Evolutionary conservation across 495 filamentous ascomycete genomes (phyloP).

Genomic region (Sordaria brevicollis): DNA sequence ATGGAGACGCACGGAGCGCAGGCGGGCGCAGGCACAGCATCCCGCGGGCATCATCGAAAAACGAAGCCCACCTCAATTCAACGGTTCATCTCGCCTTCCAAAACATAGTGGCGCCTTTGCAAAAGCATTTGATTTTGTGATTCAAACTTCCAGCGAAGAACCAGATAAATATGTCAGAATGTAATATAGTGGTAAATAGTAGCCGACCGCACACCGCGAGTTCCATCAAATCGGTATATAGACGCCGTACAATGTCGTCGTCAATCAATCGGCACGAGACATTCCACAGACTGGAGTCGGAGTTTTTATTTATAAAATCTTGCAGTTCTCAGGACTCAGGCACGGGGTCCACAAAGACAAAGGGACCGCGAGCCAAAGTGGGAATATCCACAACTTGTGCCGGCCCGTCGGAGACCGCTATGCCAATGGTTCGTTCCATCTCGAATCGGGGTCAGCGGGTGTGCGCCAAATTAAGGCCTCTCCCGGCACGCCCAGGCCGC

Average conservation of each 20-base stretch:
- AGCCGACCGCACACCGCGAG: not conserved
- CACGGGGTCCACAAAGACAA: not conserved
- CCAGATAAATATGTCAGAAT: too few relatives aligned
- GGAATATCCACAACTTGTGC: not conserved
- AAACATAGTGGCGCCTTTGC: not conserved
- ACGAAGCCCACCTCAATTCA: not conserved
- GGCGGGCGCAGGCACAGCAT: not conserved
- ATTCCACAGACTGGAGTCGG: not conserved
- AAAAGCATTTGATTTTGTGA: not conserved
- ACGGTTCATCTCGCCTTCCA: not conserved
- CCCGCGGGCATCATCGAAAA: too few relatives aligned
- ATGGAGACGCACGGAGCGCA: not conserved
- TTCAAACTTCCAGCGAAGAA: not conserved
- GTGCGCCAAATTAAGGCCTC: not conserved
- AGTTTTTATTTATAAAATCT: not conserved
- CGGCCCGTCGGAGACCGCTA: not conserved
- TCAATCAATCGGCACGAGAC: not conserved
- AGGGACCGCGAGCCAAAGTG: not conserved
- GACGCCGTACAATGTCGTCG: not conserved
- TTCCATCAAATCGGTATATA: not conserved
- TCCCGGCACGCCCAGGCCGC: not conserved
- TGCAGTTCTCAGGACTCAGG: not conserved
- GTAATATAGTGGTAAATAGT: too few relatives aligned
- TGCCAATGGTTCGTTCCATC: not conserved
- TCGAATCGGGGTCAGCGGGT: not conserved